Conservation (phyloP, 1,284 basidiomycete genomes). For the Volvariella surrecta region DNA sequence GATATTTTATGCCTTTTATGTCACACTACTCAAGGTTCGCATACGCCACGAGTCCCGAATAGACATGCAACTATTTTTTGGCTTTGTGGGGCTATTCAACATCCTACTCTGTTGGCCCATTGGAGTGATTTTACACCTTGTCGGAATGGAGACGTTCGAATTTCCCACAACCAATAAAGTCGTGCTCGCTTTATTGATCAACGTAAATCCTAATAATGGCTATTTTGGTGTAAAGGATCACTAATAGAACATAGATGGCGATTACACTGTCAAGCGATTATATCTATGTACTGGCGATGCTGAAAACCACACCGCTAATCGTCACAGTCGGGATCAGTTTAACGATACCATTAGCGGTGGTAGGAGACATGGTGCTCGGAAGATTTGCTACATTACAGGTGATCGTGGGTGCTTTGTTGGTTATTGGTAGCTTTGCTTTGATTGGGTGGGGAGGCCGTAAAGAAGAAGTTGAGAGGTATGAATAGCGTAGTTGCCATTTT, state of each 20-base stretch:
- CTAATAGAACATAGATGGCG: slow-evolving; percentile 49
- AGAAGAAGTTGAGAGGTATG: no score
- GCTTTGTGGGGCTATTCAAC: slow-evolving; percentile 90
- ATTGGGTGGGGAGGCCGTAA: slow-evolving; percentile 39
- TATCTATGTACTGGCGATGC: slow-evolving; percentile 87
- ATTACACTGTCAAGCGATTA: slow-evolving; percentile 85
- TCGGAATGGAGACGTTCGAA: slow-evolving; percentile 71
- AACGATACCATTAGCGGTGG: slow-evolving; percentile 87
- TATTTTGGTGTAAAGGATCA: no score
- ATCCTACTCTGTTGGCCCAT: slow-evolving; percentile 78
- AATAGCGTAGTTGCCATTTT: no score
- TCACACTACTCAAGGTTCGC: slow-evolving; percentile 85
- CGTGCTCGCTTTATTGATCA: slow-evolving; percentile 64
- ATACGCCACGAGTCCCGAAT: slow-evolving; percentile 80
- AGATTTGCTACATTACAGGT: slow-evolving; percentile 48
- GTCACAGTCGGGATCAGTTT: slow-evolving; percentile 91
- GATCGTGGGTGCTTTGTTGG: slow-evolving; percentile 57
- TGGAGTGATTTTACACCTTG: slow-evolving; percentile 72
- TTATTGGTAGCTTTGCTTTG: slow-evolving; percentile 57
- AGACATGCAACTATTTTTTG: slow-evolving; percentile 92
- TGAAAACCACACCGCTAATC: slow-evolving; percentile 92
- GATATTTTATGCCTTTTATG: slow-evolving; percentile 86
- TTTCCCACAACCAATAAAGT: slow-evolving; percentile 56
- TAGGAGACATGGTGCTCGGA: slow-evolving; percentile 69
- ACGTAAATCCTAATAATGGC: slow-evolving; percentile 39